Base-by-base conservation (phyloP, 1,284 basidiomycete genomes). In the Rhodotorula sp. region DNA sequence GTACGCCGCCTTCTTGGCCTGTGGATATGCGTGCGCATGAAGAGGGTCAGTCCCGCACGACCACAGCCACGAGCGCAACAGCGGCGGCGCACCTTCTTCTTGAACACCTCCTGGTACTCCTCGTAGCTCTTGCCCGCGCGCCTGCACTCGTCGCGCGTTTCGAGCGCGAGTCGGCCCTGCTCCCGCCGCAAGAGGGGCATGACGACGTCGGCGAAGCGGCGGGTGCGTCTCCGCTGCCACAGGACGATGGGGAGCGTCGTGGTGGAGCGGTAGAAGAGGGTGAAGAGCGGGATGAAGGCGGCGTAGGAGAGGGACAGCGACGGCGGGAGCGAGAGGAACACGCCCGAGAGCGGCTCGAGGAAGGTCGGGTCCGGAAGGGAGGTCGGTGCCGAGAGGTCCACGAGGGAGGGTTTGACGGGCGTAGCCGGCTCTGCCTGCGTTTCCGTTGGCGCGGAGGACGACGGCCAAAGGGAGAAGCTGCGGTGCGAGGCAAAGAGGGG, bases 201-300 rank as follows among this genome's bases (percentile, higher is more conserved):
- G 44, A 91, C 90, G 21, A 87, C 78, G 73, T 91, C 87, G 76
- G 90, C 87, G 32, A 88, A 84, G 72, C 87, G 84, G 81, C 86
- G 85, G 75, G 88, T 86, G 67, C 90, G 86, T 76, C 83, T 84
- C 77, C 87, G 76, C 76, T 93, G 91, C 92, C 92, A 94, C 81
- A 92, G 79, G 71, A 89, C 88, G 71, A 91, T 84, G 29, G 92
- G 93, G 10, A 93, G 84, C 1, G 91, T 88, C 61, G 88, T 80
- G 0, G 84, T 82, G 15, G 89, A 82, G 75, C 93, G 88, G 46
- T 89, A 84, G 22, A 86, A 78, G 58, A 92, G 81, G 2, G 92
- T 91, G 68, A 88, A 84, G 7, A 91, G 80, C 56, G 94, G 88
- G 72, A 95, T 91, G 5, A 90, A 89, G 1, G 88, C 85, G 1